Base-by-base conservation (phyloP, 108 stramenopile species). In the Chaetoceros tenuissimus region DNA sequence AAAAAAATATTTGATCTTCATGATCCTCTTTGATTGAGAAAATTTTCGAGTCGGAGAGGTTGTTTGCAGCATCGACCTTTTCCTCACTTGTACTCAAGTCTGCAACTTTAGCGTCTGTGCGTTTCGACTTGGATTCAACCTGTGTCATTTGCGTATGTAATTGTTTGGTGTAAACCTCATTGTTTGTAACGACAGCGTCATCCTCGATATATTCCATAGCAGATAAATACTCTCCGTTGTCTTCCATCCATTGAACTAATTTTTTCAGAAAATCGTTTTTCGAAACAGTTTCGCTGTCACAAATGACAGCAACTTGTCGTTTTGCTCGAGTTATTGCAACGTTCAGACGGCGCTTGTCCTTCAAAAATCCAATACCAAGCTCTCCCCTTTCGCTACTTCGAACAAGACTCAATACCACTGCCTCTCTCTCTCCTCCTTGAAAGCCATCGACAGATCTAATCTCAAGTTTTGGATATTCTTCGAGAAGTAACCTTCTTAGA, bases 351-450 rank as follows among this genome's bases (percentile, higher is more conserved):
- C 99, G 79, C 28, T 88, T 68, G 55, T 99, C 97, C 17, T 74
- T 60, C 10, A 99, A 74, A 67, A 99, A 99, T 0, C 99, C 99
- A 51, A 99, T 94, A 0, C 90, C 85, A 50, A 71, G 61, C 45
- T 46, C 46, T 27, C 82, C 74, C 20, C 71, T 46, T 22, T 80
- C 78, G 56, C 81, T 87, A 59, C 91, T 93, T 58, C 99, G 83
- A 13, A 98, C 97, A 8, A 99, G 72, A 62, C 89, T 93, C 8
- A 99, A 63, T 7, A 99, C 79, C 46, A 99, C 94, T 28, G 89
- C 95, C 46, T 99, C 99, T 17, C 92, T 77, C 68, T 99, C 97
- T 10, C 97, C 97, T 13, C 97, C 99, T 62, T 99, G 99, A 54
- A 97, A 98, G 10, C 97, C 97, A 71, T 99, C 99, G 8, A 99